Percentiles rank a stretch among this genome's conserved stretches.
These are phyloP conservation scores for Fraxinus sp. DNA, from an alignment of 305 asterid genomes.

Conservation along the genomic window DNA sequence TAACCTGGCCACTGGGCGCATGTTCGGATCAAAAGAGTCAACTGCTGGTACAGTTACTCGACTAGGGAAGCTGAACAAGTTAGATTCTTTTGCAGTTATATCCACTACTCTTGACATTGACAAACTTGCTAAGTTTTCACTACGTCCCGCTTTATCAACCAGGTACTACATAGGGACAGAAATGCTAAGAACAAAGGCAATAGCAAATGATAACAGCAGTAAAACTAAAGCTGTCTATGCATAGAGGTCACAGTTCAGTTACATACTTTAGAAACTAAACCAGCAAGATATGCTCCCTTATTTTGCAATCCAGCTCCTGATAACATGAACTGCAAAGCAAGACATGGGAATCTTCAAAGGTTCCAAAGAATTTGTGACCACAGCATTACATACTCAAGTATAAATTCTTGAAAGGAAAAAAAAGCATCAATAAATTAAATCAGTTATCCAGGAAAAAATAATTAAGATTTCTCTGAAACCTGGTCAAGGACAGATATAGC, in stretches of 20 bases:
- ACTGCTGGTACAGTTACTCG: conserved; percentile 42
- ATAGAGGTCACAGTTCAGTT: conserved; percentile 17
- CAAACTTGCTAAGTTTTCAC: conserved; percentile 37
- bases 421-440: conserved; percentile 5
- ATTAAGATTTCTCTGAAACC: conserved; percentile 41
- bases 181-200: conserved; percentile 17
- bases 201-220: not conserved
- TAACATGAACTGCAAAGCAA: conserved; percentile 65
- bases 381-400: conserved; percentile 9
- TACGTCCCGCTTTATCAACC: conserved; percentile 41
- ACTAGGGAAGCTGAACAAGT: conserved; percentile 40
- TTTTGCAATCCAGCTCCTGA: conserved; percentile 65
- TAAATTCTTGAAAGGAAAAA: conserved; percentile 1
- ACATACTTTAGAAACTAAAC: conserved; percentile 70
- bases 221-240: conserved; percentile 21
- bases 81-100: conserved; percentile 38
- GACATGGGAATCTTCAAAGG: conserved; percentile 23
- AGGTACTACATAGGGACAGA: conserved; percentile 42
- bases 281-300: conserved; percentile 73
- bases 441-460: conserved; percentile 8
- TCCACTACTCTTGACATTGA: conserved; percentile 43
- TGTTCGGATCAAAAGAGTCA: conserved; percentile 35
- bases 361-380: conserved; percentile 2
- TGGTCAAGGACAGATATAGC: conserved; percentile 90
- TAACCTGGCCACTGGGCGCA: conserved; percentile 46